phyloP scores from a whole-genome alignment of 257 asterid genomes.

The Gynochthodes officinalis region DNA sequence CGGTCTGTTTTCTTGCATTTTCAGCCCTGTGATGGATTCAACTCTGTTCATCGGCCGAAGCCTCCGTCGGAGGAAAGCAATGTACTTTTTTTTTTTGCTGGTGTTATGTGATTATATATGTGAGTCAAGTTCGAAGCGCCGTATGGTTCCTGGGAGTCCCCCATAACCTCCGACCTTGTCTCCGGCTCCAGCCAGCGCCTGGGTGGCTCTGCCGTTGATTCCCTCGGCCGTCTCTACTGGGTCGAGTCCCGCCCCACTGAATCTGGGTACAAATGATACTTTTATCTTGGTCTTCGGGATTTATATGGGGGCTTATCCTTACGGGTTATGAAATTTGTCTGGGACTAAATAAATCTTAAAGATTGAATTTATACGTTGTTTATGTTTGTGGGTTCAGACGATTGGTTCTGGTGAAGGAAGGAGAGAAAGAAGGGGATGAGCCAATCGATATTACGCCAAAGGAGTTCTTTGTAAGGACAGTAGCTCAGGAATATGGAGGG shows the following conservation, averaged over 20 bases:
- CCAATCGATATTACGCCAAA: slow-evolving; percentile 67
- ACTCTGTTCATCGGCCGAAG: too few relatives aligned
- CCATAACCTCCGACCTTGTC: slow-evolving; percentile 78
- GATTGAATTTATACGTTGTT: not conserved
- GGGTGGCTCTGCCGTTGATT: slow-evolving; percentile 67
- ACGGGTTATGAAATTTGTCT: not conserved
- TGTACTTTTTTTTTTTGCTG: too few relatives aligned
- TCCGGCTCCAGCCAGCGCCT: slow-evolving; percentile 70
- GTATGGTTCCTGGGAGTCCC: slow-evolving; percentile 96
- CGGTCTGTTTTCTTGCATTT: too few relatives aligned
- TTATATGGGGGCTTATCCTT: not conserved
- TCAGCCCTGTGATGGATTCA: too few relatives aligned
- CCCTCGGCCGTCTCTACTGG: slow-evolving; percentile 68
- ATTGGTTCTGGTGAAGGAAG: slow-evolving; percentile 71
- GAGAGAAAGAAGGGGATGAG: slow-evolving; percentile 45
- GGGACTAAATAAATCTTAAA: not conserved
- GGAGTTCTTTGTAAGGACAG: slow-evolving; percentile 82
- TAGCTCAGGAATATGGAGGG: slow-evolving; percentile 93
- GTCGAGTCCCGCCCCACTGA: slow-evolving; percentile 82
- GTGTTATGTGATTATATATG: too few relatives aligned
- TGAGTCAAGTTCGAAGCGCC: too few relatives aligned
- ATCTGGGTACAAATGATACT: slow-evolving; percentile 52
- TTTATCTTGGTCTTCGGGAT: not conserved
- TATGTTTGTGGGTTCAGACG: slow-evolving; percentile 51
- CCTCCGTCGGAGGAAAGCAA: too few relatives aligned